phyloP scores from a whole-genome alignment of 208 protist genomes.

The Trypanosoma vivax region DNA sequence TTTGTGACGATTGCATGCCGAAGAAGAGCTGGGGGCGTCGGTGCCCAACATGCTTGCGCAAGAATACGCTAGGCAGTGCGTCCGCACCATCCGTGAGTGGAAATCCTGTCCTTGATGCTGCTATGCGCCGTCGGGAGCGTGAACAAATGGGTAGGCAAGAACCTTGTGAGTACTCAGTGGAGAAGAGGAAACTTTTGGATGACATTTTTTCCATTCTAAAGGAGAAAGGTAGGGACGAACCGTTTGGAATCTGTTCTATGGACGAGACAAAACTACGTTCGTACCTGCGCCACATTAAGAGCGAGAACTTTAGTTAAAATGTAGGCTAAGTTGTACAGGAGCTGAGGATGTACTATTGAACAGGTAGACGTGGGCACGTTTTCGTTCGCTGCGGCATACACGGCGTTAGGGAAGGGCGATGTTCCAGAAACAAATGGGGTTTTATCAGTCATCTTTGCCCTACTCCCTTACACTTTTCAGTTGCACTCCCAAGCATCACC shows the following conservation, averaged over 20 bases:
- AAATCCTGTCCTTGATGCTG: constrained; percentile 74
- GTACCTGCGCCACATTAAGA: constrained; percentile 63
- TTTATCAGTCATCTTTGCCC: too few relatives aligned
- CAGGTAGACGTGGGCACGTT: too few relatives aligned
- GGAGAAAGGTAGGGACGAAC: constrained; percentile 35
- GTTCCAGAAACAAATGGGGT: too few relatives aligned
- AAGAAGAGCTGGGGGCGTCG: constrained; percentile 13
- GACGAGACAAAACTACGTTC: constrained; percentile 53
- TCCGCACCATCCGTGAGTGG: not conserved
- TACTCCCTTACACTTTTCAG: too few relatives aligned
- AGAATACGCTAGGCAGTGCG: not conserved
- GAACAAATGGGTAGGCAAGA: constrained; percentile 11
- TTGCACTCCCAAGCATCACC: too few relatives aligned
- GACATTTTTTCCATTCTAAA: constrained; percentile 52
- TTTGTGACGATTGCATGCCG: constrained; percentile 64
- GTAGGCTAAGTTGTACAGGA: too few relatives aligned
- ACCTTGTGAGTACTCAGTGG: constrained; percentile 21
- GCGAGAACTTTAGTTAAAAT: constrained; percentile 34
- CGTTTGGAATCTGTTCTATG: constrained; percentile 65
- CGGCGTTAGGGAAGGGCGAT: too few relatives aligned
- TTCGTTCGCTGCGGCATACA: too few relatives aligned
- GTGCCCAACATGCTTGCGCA: constrained; percentile 11
- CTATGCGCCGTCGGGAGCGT: constrained; percentile 58
- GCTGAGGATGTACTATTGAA: too few relatives aligned
- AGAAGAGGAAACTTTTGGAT: constrained; percentile 46